phyloP scores from a whole-genome alignment of 306 rosid species.

The Luffa aegyptiaca region DNA sequence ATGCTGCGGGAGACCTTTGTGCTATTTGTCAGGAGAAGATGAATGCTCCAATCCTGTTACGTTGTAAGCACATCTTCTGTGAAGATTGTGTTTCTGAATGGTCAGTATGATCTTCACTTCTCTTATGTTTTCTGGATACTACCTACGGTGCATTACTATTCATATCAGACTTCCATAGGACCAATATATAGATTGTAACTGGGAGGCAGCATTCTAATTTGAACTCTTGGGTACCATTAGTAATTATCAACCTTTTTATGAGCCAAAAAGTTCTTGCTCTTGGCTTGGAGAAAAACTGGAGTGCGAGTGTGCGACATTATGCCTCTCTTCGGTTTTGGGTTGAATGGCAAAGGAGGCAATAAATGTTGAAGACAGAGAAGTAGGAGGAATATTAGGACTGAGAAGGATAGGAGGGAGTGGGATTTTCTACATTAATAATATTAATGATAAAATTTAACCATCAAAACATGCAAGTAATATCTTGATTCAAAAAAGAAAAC shows the following conservation, averaged over 20 bases:
- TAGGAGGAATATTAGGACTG: background rate
- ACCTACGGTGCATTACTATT: background rate
- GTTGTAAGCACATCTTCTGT: constrained; percentile 88
- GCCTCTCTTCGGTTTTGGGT: background rate
- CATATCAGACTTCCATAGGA: background rate
- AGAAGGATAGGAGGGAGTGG: background rate
- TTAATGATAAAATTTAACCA: background rate
- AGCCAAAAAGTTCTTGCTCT: background rate
- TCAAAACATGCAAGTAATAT: background rate
- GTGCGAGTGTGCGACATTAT: background rate
- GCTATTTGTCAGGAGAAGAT: constrained; percentile 97
- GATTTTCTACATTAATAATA: background rate
- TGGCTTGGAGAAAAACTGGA: background rate
- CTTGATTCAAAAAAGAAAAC: too few relatives aligned
- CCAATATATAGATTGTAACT: background rate
- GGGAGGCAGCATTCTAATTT: background rate
- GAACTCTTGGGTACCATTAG: background rate
- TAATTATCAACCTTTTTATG: background rate
- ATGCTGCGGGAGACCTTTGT: constrained; percentile 71
- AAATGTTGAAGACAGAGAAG: background rate
- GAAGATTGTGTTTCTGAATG: constrained; percentile 95
- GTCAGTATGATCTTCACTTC: constrained; percentile 38
- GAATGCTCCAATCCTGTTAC: constrained; percentile 63
- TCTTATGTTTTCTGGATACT: constrained; percentile 7
- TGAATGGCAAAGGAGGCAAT: background rate